These are phyloP conservation scores for Daldinia vernicosa DNA, from an alignment of 495 filamentous ascomycete species.

Conservation along the genomic window DNA sequence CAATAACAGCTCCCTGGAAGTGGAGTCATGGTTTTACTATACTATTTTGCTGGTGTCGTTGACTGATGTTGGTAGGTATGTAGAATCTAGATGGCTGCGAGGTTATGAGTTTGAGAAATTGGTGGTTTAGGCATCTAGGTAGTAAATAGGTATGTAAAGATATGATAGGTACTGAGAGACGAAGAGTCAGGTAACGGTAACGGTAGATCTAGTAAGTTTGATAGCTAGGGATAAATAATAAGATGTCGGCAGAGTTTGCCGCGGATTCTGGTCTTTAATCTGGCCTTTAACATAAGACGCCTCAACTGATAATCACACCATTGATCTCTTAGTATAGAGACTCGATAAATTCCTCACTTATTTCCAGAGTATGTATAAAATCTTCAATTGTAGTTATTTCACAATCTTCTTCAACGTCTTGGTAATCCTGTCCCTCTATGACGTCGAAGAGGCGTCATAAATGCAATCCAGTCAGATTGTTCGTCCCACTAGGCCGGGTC, in stretches of 20 bases:
- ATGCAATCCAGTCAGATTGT: not conserved
- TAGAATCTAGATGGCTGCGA: not conserved
- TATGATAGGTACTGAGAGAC: not conserved
- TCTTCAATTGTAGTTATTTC: not conserved
- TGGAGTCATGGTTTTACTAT: slow-evolving; percentile 25
- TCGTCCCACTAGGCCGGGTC: not conserved
- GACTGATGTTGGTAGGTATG: too few species aligned
- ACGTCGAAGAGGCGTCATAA: slow-evolving; percentile 29
- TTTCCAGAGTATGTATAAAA: not conserved
- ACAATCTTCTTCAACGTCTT: too few species aligned
- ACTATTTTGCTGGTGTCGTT: not conserved
- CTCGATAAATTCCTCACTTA: not conserved
- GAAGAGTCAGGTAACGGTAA: not conserved
- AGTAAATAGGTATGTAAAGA: not conserved
- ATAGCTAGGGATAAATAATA: not conserved
- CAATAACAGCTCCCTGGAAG: slow-evolving; percentile 55
- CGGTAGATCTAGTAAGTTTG: not conserved
- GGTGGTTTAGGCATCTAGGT: too few species aligned
- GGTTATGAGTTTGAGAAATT: not conserved
- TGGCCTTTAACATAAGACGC: not conserved
- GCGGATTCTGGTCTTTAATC: not conserved
- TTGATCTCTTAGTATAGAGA: not conserved
- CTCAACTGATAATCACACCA: slow-evolving; percentile 30
- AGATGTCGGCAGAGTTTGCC: not conserved
- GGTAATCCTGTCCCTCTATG: slow-evolving; percentile 10